Base-by-base conservation (phyloP, 2,329 filamentous ascomycete species). In the Lachnellula hyalina region DNA sequence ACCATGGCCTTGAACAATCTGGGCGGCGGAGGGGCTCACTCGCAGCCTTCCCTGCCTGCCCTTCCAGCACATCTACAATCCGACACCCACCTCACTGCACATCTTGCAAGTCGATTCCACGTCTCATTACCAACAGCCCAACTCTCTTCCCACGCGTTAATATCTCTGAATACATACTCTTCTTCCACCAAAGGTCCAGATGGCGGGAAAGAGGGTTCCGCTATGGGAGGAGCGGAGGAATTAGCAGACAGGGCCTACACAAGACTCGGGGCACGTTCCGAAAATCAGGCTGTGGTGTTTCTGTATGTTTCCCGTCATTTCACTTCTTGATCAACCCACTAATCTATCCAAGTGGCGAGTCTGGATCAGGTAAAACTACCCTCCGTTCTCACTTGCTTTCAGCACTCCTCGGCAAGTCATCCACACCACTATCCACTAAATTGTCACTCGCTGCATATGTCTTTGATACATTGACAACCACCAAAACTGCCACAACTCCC, bases 401-500 rank as follows among this genome's bases (percentile, higher is more conserved):
- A 23, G 84, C 92, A 1, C 80, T 99, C 51, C 82, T 99, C 32
- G 87, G 87, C 66, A 96, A 92, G 71, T 94, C 92, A 2, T 91
- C 90, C 0, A 97, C 94, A 12, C 94, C 94, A 0, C 77, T 99
- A 3, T 97, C 93, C 1, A 90, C 86, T 62, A 99, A 96, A 72
- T 80, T 96, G 19, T 96, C 93, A 2, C 86, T 95, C 49, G 93
- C 93, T 21, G 87, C 93, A 44, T 99, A 96, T 70, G 84, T 97
- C 57, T 99, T 99, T 70, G 94, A 99, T 69, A 89, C 90, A 2
- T 81, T 99, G 56, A 99, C 94, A 5, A 97, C 94, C 1, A 99
- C 94, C 25, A 99, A 99, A 75, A 96, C 93, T 1, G 86, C 92
- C 35, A 97, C 93, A 1, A 97, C 93, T 0, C 92, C 92, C 1